These are phyloP conservation scores for Macrophomina tecta DNA, from an alignment of 2,329 filamentous ascomycete species.

Conservation along the genomic window DNA sequence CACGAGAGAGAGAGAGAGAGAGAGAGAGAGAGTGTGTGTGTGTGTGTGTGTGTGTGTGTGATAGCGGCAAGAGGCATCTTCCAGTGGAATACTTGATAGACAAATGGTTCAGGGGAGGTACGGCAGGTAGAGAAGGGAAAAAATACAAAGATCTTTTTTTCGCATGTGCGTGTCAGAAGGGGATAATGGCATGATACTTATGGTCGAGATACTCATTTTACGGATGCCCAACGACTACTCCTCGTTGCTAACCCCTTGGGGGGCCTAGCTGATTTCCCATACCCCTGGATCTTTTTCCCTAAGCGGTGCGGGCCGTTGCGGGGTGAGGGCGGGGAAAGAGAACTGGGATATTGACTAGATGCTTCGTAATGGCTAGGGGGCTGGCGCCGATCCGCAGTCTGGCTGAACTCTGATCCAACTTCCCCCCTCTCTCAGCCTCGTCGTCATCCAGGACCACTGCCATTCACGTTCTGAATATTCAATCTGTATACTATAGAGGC, in stretches of 20 bases:
- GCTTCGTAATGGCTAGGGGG: not conserved
- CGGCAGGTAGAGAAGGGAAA: not conserved
- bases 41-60: no score
- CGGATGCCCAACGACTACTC: no score
- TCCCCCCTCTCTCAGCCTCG: not conserved
- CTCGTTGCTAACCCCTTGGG: no score
- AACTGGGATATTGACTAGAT: not conserved
- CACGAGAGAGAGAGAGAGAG: not conserved
- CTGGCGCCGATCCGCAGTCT: not conserved
- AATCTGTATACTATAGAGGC: no score
- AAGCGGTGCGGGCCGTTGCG: not conserved
- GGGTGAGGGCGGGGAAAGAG: not conserved
- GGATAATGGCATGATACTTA: not conserved
- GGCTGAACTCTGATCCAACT: not conserved
- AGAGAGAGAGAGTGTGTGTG: not conserved
- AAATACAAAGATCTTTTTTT: not conserved
- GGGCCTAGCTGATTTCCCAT: no score
- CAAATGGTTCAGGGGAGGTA: no score
- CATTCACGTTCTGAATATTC: no score
- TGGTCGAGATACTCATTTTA: not conserved
- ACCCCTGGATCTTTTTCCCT: not conserved
- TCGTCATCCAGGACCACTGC: no score
- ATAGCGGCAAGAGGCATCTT: not conserved
- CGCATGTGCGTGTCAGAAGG: not conserved
- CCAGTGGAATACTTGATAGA: not conserved